Evolutionary conservation across 495 filamentous ascomycete species (phyloP).

Genomic region (Cercophora newfieldiana): DNA sequence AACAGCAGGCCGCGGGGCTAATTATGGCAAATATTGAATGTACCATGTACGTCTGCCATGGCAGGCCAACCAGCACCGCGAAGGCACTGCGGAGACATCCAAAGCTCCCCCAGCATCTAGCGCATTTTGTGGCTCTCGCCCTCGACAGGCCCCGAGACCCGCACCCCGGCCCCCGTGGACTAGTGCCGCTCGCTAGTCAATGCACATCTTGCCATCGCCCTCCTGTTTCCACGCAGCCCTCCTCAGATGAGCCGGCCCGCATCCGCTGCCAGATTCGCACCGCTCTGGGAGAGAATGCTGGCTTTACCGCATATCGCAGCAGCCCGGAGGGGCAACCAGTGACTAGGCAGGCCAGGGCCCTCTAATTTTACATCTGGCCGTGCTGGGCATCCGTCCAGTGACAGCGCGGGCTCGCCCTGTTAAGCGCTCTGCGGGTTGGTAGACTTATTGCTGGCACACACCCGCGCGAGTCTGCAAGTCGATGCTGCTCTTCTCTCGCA

Average conservation of each 20-base stretch:
- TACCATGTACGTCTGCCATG: conserved; percentile 33
- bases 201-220: conserved; percentile 32
- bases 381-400: conserved; percentile 31
- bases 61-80: conserved; percentile 33
- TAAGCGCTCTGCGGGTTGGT: conserved; percentile 35
- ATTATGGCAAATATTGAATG: conserved; percentile 44
- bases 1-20: conserved; percentile 30
- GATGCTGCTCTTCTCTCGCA: conserved; percentile 16
- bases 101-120: not conserved
- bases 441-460: conserved; percentile 33
- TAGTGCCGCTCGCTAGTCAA: conserved; percentile 30
- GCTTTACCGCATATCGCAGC: not conserved
- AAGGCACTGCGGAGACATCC: conserved; percentile 18
- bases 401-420: conserved; percentile 26
- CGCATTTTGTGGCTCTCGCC: conserved; percentile 18
- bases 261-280: conserved; percentile 20
- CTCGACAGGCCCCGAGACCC: conserved; percentile 20
- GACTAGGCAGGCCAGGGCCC: conserved; percentile 16
- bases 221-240: conserved; percentile 22
- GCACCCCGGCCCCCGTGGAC: conserved; percentile 17
- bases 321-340: not conserved
- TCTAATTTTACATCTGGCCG: conserved; percentile 37
- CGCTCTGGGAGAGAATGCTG: not conserved
- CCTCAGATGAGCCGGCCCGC: conserved; percentile 23
- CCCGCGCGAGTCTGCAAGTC: conserved; percentile 17